These are phyloP conservation scores for Xylariaceae sp. DNA, from an alignment of 2,329 filamentous ascomycete genomes.

Conservation along the genomic window DNA sequence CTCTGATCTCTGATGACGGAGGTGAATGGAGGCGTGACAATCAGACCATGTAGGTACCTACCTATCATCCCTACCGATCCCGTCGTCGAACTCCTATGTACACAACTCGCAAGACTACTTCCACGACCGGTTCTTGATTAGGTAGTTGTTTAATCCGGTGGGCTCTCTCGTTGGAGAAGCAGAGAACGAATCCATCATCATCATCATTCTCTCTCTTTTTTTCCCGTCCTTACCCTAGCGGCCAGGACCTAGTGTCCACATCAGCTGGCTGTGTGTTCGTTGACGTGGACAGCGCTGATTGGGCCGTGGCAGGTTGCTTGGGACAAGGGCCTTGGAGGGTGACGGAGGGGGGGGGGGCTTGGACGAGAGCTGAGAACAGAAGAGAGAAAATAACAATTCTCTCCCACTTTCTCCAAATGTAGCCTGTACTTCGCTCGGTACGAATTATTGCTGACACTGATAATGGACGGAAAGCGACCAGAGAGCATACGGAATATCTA, in stretches of 20 bases:
- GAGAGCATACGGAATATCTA: too few species aligned
- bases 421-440: neutral
- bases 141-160: constrained; percentile 15
- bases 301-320: constrained; percentile 21
- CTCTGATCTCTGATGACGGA: neutral
- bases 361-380: constrained; percentile 20
- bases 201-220: neutral
- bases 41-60: neutral
- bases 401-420: neutral
- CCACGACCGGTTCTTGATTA: constrained; percentile 26
- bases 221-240: constrained; percentile 21
- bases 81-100: too few species aligned
- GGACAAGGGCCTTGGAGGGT: constrained; percentile 25
- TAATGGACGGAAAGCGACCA: neutral
- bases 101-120: neutral
- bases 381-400: neutral
- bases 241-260: constrained; percentile 22
- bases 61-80: neutral
- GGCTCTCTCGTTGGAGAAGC: constrained; percentile 19
- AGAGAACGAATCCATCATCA: too few species aligned
- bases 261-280: constrained; percentile 28
- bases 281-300: constrained; percentile 34
- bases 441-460: neutral
- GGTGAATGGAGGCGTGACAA: neutral
- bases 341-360: constrained; percentile 29